Evolutionary conservation across 495 filamentous ascomycete species (phyloP).

Genomic region (Penicillium lividum): DNA sequence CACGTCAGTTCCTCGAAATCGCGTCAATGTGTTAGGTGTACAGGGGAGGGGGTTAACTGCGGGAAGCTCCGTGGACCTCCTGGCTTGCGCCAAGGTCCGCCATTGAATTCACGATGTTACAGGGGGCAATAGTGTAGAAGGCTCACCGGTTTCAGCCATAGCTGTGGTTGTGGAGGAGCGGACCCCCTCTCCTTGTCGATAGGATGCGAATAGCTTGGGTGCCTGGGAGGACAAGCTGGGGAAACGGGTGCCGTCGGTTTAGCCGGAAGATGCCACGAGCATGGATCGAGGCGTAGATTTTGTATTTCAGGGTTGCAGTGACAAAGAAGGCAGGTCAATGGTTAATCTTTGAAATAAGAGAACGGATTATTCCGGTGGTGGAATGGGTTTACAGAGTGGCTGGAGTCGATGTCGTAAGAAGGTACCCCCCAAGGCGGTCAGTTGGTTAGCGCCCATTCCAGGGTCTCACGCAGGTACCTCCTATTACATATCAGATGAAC

Average conservation of each 20-base stretch:
- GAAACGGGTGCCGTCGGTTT: conserved; percentile 27
- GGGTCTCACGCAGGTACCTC: conserved; percentile 7
- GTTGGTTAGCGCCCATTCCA: conserved; percentile 29
- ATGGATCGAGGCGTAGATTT: conserved; percentile 33
- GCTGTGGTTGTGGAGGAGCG: conserved; percentile 37
- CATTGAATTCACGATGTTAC: not conserved
- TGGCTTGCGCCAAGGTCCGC: conserved; percentile 25
- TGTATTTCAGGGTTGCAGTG: conserved; percentile 4
- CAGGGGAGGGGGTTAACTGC: conserved; percentile 18
- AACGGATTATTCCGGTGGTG: conserved; percentile 6
- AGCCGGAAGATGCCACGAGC: conserved; percentile 32
- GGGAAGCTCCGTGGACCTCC: conserved; percentile 28
- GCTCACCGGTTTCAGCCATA: conserved; percentile 46
- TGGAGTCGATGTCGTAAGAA: conserved; percentile 30
- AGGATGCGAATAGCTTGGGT: conserved; percentile 23
- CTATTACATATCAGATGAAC: not conserved
- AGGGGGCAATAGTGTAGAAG: not conserved
- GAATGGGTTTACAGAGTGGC: conserved; percentile 24
- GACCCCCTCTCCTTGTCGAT: conserved; percentile 32
- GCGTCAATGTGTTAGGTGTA: conserved; percentile 10
- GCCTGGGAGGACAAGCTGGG: conserved; percentile 19
- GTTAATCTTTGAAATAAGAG: conserved; percentile 11
- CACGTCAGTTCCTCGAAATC: conserved; percentile 31
- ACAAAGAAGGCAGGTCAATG: conserved; percentile 7
- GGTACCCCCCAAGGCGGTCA: conserved; percentile 30